Percentiles rank a stretch among this genome's conserved stretches.
Conservation (phyloP, 805 yeast species). For the Priceomyces fermenticarens region DNA sequence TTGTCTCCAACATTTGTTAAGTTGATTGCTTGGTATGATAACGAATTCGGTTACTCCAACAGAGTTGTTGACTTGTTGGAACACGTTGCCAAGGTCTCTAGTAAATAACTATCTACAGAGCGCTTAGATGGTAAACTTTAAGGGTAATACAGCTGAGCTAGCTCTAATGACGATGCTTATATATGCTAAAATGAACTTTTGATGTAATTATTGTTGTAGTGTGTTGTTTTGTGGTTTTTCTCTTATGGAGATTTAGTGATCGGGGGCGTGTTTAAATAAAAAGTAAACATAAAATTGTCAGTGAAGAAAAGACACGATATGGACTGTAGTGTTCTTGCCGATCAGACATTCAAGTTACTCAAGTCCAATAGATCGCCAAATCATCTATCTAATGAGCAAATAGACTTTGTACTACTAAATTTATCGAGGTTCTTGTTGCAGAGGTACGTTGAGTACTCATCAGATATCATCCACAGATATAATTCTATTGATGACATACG, state of each 20-base stretch:
- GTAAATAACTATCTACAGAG: conserved; percentile 14
- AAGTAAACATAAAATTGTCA: not conserved
- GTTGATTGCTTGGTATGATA: conserved; percentile 93
- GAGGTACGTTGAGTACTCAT: conserved; percentile 4
- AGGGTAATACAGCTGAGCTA: not conserved
- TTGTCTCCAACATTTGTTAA: conserved; percentile 86
- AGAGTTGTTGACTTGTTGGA: conserved; percentile 90
- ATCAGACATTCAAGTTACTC: conserved; percentile 16
- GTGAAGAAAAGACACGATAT: not conserved
- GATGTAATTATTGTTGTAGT: not conserved
- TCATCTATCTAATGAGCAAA: conserved; percentile 5
- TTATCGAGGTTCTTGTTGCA: conserved; percentile 11
- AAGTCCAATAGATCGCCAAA: conserved; percentile 12
- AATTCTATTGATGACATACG: conserved; percentile 9
- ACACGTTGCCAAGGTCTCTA: conserved; percentile 60
- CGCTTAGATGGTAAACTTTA: conserved; percentile 3
- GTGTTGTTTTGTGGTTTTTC: not conserved
- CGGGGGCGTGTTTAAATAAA: too few relatives aligned
- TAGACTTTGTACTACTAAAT: conserved; percentile 7
- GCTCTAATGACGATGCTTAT: not conserved
- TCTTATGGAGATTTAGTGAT: too few relatives aligned
- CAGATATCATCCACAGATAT: conserved; percentile 8
- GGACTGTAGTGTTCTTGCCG: conserved; percentile 9
- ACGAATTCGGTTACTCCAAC: conserved; percentile 94
- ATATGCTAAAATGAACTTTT: not conserved